Percentiles rank a stretch among this genome's conserved stretches.
Evolutionary conservation across 768 basidiomycete species (phyloP).

Genomic region (Solioccasus polychromus): DNA sequence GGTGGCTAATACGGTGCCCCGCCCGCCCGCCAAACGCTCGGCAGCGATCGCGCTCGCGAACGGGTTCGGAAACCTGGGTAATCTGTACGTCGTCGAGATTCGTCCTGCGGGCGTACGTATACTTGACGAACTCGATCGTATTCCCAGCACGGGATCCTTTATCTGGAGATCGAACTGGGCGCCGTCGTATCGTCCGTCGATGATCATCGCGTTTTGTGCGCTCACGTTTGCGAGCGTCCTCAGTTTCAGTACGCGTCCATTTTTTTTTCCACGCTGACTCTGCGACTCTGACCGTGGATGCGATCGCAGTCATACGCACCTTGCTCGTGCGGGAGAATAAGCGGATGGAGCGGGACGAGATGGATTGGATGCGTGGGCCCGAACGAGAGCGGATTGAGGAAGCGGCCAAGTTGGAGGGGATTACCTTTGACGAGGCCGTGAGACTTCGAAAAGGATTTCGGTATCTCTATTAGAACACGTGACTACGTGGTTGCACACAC

Average conservation of each 20-base stretch:
- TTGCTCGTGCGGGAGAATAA: constrained; percentile 51
- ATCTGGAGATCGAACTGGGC: constrained; percentile 61
- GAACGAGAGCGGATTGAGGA: constrained; percentile 51
- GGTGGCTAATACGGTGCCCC: constrained; percentile 59
- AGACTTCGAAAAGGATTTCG: constrained; percentile 56
- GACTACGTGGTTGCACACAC: too few species aligned
- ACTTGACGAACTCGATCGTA: too few species aligned
- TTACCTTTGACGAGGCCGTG: constrained; percentile 59
- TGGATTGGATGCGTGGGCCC: constrained; percentile 41
- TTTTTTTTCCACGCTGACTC: too few species aligned
- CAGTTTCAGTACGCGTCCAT: constrained; percentile 33
- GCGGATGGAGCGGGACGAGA: constrained; percentile 49
- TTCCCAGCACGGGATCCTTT: too few species aligned
- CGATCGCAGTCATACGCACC: constrained; percentile 38
- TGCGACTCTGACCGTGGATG: too few species aligned
- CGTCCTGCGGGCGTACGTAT: neutral
- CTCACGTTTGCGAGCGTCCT: constrained; percentile 34
- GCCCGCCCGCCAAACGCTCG: constrained; percentile 53
- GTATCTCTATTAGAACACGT: constrained; percentile 53
- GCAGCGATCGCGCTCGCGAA: constrained; percentile 64
- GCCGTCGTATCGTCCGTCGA: constrained; percentile 58
- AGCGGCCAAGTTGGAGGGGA: constrained; percentile 56
- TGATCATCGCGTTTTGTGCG: constrained; percentile 48
- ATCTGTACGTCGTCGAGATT: constrained; percentile 40
- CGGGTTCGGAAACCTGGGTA: constrained; percentile 57